Conservation (phyloP, 75 land plant genomes). For the Selaginella tamariscina region DNA sequence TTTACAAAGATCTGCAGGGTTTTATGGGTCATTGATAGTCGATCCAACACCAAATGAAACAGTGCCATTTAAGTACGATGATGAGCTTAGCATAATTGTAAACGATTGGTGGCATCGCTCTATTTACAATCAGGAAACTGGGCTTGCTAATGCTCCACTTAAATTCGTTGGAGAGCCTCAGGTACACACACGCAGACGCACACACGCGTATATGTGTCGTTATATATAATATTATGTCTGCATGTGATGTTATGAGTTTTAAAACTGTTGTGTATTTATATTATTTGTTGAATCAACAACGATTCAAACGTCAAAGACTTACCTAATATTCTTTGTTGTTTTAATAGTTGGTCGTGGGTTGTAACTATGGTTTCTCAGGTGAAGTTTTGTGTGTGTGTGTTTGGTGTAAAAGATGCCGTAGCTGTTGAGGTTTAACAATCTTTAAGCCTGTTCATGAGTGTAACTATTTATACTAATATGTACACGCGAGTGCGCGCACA, state of each 20-base stretch:
- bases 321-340: no score
- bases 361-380: no score
- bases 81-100: conserved; percentile 32
- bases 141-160: conserved; percentile 46
- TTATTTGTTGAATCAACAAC: no score
- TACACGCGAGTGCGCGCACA: no score
- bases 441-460: conserved; percentile 33
- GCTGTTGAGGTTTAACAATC: conserved; percentile 58
- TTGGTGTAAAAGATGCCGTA: conserved; percentile 28
- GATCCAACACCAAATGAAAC: conserved; percentile 34
- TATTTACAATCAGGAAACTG: no score
- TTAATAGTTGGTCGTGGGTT: no score
- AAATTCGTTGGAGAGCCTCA: conserved; percentile 71
- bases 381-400: no score
- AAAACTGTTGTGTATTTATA: no score
- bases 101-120: no score
- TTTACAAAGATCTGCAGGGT: conserved; percentile 66
- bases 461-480: no score
- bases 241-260: neutral
- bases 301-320: neutral
- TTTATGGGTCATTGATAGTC: conserved; percentile 70
- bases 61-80: conserved; percentile 33
- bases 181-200: conserved; percentile 25
- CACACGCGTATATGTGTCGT: neutral
- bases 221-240: neutral